These are phyloP conservation scores for Backusella mclennaniae DNA, from an alignment of 192 early-diverging fungal species.

Conservation along the genomic window DNA sequence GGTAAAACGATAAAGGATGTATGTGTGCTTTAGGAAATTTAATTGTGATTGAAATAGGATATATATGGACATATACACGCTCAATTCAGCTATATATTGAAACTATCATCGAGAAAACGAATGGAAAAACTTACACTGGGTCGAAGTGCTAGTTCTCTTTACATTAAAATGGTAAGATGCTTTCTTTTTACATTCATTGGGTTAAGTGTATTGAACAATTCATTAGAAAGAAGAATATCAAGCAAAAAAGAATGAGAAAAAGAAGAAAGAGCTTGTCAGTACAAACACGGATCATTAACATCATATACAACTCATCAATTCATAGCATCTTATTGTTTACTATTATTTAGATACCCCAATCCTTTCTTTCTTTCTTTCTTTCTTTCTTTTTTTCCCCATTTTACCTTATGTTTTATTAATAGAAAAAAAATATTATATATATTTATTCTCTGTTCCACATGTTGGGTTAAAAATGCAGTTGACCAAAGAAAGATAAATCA, in stretches of 20 bases:
- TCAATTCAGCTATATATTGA: slow-evolving; percentile 60
- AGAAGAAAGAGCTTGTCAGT: background rate
- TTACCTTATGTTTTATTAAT: background rate
- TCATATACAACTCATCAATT: background rate
- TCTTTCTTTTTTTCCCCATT: background rate
- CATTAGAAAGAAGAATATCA: slow-evolving; percentile 6
- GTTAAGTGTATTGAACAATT: background rate
- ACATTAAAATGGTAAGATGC: slow-evolving; percentile 37
- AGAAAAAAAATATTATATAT: background rate
- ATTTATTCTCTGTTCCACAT: background rate
- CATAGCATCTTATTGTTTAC: background rate
- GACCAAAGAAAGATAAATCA: no score
- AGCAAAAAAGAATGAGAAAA: slow-evolving; percentile 10
- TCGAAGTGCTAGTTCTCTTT: slow-evolving; percentile 32
- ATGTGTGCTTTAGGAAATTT: slow-evolving; percentile 13
- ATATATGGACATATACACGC: slow-evolving; percentile 61
- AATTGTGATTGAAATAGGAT: slow-evolving; percentile 39
- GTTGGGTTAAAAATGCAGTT: no score
- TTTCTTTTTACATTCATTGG: background rate
- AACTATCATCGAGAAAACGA: slow-evolving; percentile 48
- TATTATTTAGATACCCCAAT: slow-evolving; percentile 1
- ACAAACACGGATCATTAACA: background rate
- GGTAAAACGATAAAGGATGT: slow-evolving; percentile 34
- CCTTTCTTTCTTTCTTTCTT: background rate
- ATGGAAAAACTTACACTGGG: slow-evolving; percentile 52